Evolutionary conservation across 2,329 filamentous ascomycete species (phyloP), one percentile per base, ranked within the genome.

Genomic region (Clarireedia homoeocarpa): DNA sequence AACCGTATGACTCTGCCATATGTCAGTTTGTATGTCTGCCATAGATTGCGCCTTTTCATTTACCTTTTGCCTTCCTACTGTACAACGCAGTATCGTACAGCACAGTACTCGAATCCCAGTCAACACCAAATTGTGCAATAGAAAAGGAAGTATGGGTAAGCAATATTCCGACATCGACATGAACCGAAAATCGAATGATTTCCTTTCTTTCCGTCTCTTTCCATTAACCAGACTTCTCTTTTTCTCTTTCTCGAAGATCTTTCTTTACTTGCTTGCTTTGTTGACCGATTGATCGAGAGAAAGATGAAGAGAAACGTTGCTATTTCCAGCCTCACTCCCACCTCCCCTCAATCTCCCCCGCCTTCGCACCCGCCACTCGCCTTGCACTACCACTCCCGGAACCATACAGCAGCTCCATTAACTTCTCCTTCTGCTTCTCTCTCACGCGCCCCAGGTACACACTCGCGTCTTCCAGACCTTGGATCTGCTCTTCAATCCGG

Each of bases 401-500:
- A 64, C 75, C 86, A 69, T 88, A 92, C 2, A 95, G 72, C 71
- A 88, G 82, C 73, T 92, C 85, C 80, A 94, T 83, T 64, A 94
- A 75, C 71, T 89, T 90, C 57, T 83, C 81, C 76, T 92, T 94
- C 74, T 96, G 92, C 62, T 80, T 80, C 61, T 89, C 82, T 42
- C 92, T 76, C 39, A 95, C 83, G 7, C 78, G 81, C 59, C 86
- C 85, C 9, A 97, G 77, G 68, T 95, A 88, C 12, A 80, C 79
- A 63, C 91, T 88, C 3, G 90, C 91, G 24, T 87, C 85, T 64
- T 89, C 86, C 20, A 97, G 72, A 4, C 92, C 91, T 46, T 78
- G 77, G 63, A 97, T 89, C 75, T 97, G 92, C 66, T 91, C 88
- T 59, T 92, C 88, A 17, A 96, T 78, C 1, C 84, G 84, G 17